Percentiles rank a stretch among this genome's conserved stretches.
Evolutionary conservation across 768 basidiomycete species (phyloP).

Genomic region (Pleurotus eryngii): DNA sequence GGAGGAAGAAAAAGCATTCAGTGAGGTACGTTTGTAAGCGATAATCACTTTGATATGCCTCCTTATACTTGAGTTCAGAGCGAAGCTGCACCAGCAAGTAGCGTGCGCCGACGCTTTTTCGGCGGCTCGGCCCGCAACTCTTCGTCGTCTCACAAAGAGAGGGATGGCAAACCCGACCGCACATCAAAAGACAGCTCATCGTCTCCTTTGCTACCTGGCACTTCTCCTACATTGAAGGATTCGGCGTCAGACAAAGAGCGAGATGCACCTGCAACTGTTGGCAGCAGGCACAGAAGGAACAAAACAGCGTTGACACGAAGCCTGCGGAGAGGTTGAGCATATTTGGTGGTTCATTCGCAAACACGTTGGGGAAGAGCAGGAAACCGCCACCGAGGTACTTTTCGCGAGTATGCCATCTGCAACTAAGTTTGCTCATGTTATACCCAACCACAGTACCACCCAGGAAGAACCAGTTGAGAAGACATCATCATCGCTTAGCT

Average conservation of each 20-base stretch:
- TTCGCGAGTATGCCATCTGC: constrained; percentile 37
- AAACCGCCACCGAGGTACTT: constrained; percentile 82
- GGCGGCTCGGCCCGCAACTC: constrained; percentile 54
- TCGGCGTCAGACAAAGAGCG: constrained; percentile 27
- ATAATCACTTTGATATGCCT: background rate
- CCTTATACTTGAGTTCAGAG: constrained; percentile 33
- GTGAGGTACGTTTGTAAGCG: constrained; percentile 52
- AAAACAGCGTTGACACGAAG: constrained; percentile 46
- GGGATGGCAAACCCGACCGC: constrained; percentile 12
- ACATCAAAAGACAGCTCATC: constrained; percentile 1
- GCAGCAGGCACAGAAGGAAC: constrained; percentile 38
- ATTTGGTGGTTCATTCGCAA: constrained; percentile 67
- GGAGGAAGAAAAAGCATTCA: constrained; percentile 53
- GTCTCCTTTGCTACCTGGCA: constrained; percentile 18
- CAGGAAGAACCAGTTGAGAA: constrained; percentile 40
- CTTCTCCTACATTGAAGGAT: constrained; percentile 24
- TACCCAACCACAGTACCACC: constrained; percentile 24
- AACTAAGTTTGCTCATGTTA: background rate
- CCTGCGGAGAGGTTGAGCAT: constrained; percentile 71
- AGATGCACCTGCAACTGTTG: constrained; percentile 25
- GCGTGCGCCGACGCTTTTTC: constrained; percentile 54
- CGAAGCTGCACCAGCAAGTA: constrained; percentile 38
- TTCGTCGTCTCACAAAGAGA: constrained; percentile 15
- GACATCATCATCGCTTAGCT: constrained; percentile 38
- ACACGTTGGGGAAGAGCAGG: constrained; percentile 60